Percentiles rank a stretch among this genome's conserved stretches.
Conservation (phyloP, 2,329 filamentous ascomycete genomes). For the Ilyonectria mors-panacis region DNA sequence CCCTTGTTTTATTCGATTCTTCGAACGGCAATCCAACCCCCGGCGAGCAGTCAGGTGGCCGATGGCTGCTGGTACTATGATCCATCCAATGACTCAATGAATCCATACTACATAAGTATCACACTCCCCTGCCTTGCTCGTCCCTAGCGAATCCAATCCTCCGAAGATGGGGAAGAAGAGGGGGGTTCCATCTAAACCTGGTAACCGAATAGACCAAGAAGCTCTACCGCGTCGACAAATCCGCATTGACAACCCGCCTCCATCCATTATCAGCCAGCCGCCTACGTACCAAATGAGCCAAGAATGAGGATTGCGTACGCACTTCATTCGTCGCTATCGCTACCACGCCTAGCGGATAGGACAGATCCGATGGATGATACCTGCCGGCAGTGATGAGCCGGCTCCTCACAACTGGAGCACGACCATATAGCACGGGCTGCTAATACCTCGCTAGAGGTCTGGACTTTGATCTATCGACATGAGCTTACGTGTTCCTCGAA, state of each 20-base stretch:
- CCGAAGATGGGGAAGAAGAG: conserved; percentile 2
- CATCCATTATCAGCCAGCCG: background rate
- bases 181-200: background rate
- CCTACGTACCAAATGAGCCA: conserved; percentile 7
- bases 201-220: background rate
- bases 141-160: conserved; percentile 7
- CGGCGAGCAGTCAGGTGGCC: background rate
- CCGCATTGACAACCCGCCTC: conserved; percentile 13
- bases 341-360: background rate
- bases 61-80: background rate
- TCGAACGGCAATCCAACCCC: conserved; percentile 4
- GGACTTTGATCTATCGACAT: conserved; percentile 2
- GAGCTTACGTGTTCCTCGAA: conserved; percentile 11
- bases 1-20: conserved; percentile 7
- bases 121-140: background rate
- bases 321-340: conserved; percentile 1
- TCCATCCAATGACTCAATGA: background rate
- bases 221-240: conserved; percentile 2
- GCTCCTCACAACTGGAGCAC: background rate
- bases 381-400: background rate
- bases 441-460: conserved; percentile 8
- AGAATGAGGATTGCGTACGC: conserved; percentile 13
- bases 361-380: background rate
- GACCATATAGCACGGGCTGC: background rate
- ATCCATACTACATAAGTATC: background rate